Base-by-base conservation (phyloP, 305 asterid species). In the Fraxinus dipetala region DNA sequence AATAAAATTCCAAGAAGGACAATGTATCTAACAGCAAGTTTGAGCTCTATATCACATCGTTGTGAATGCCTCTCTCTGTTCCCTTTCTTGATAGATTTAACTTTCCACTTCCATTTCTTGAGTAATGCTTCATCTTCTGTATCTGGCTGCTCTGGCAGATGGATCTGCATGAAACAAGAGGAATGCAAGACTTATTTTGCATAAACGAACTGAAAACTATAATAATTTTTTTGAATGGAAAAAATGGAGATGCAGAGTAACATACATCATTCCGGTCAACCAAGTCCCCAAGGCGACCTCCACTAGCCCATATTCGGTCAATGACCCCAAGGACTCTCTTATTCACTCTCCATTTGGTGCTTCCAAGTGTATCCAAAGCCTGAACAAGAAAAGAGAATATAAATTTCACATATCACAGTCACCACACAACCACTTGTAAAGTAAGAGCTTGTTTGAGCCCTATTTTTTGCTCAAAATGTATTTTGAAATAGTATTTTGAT, bases 321-420 rank as follows among this genome's bases (percentile, higher is more conserved):
- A 96, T 83, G 79, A 92, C 85, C 84, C 86, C 72, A 77, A 96
- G 97, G 65, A 96, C 92, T 86, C 91, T 90, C 89, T 93, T 93
- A 85, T 94, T 96, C 81, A 96, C 93, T 89, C 99, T 92, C 99
- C 99, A 96, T 86, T 87, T 90, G 80, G 97, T 92, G 87, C 86
- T 89, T 87, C 99, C 99, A 86, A 96, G 98, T 63, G 98, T 94
- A 90, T 96, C 91, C 87, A 96, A 84, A 78, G 99, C 98, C 99
- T 96, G 84, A 22, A 75, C 69, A 80, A 88, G 78, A 79, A 65
- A 83, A 76, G 83, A 65, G 76, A 82, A 69, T 45, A 61, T 61
- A 51, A 78, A 78, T 69, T 38, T 69, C 32, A 70, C 36, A 76
- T 28, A 65, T 78, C 72, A 30, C 38, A 79, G 45, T 40, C 24